Evolutionary conservation across 225 moss, liverwort and hornwort species (phyloP).

Genomic region (Physcomitrellopsis africana): DNA sequence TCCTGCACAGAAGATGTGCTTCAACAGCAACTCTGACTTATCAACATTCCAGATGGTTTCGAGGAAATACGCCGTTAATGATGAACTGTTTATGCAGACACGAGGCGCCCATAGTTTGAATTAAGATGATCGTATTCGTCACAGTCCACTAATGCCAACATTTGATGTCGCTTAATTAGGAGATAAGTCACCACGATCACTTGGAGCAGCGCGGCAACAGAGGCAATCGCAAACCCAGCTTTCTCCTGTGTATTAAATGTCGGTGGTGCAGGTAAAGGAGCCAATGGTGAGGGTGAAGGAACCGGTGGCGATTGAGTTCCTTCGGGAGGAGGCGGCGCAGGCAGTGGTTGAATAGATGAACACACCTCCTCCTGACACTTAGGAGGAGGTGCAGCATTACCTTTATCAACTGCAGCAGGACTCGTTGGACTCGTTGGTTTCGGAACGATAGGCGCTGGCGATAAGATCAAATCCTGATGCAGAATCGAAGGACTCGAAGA

Average conservation of each 20-base stretch:
- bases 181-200: constrained; percentile 31
- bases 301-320: constrained; percentile 4
- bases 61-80: neutral
- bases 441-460: neutral
- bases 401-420: no score
- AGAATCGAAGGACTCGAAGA: neutral
- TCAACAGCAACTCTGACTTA: neutral
- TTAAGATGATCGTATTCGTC: constrained; percentile 22
- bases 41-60: neutral
- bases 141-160: constrained; percentile 31
- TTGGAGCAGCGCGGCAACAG: constrained; percentile 33
- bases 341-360: neutral
- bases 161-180: constrained; percentile 30
- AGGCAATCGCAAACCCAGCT: constrained; percentile 31
- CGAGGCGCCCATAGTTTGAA: constrained; percentile 13
- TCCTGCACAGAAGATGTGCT: neutral
- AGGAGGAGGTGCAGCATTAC: neutral
- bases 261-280: neutral
- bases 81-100: constrained; percentile 22
- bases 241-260: constrained; percentile 19
- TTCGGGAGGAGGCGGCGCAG: neutral
- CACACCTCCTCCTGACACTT: neutral
- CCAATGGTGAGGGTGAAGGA: neutral
- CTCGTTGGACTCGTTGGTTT: neutral
- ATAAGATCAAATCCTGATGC: neutral